These are phyloP conservation scores for Neofusicoccum sp. DNA, from an alignment of 2,329 filamentous ascomycete species.

Conservation along the genomic window DNA sequence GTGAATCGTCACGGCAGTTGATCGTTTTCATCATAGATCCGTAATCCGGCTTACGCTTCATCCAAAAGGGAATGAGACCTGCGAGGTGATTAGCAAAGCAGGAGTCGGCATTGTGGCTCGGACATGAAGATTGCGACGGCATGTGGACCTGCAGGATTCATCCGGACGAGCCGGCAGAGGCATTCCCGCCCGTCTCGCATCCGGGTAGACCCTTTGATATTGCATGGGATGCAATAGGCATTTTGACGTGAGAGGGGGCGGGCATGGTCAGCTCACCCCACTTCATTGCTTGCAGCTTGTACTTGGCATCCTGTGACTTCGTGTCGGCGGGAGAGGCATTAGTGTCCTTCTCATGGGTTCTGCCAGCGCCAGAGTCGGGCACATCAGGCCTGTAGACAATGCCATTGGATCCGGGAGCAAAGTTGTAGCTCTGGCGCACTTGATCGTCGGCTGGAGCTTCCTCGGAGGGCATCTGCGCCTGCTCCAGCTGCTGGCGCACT, in stretches of 20 bases:
- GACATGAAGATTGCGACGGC: not conserved
- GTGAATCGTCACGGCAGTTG: conserved; percentile 89
- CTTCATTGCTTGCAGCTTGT: conserved; percentile 89
- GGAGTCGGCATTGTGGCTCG: not conserved
- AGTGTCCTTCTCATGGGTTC: conserved; percentile 22
- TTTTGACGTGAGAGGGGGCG: conserved; percentile 57
- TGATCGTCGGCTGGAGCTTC: conserved; percentile 70
- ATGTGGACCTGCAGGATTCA: too few species aligned
- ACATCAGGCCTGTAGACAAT: conserved; percentile 79
- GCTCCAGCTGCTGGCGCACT: conserved; percentile 69
- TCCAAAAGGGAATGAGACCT: conserved; percentile 88
- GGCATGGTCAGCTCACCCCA: conserved; percentile 61
- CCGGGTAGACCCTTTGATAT: too few species aligned
- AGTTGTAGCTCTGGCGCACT: conserved; percentile 80
- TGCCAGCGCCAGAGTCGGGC: conserved; percentile 58
- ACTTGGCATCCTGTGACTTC: conserved; percentile 51
- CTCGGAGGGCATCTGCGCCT: conserved; percentile 70
- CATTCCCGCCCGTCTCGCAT: too few species aligned
- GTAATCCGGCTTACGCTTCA: conserved; percentile 77
- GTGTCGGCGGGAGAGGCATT: conserved; percentile 18
- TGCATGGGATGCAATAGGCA: conserved; percentile 91
- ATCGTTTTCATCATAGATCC: conserved; percentile 80
- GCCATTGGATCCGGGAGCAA: conserved; percentile 83
- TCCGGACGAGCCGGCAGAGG: too few species aligned
- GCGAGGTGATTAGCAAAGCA: not conserved